Conservation (phyloP, 768 basidiomycete genomes). For the Mycena galopus region DNA sequence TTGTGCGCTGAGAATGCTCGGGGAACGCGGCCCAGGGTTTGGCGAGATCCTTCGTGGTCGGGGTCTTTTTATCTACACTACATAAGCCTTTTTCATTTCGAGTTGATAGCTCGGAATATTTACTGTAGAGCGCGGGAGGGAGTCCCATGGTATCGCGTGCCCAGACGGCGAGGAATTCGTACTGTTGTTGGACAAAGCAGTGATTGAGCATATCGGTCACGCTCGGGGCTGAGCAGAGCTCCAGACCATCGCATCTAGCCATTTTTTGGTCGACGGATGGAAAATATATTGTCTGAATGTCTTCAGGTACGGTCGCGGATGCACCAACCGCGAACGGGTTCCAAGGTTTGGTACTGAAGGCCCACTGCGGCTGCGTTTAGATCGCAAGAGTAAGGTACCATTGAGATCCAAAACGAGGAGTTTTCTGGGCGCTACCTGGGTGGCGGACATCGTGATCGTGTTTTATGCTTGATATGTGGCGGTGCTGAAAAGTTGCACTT, state of each 20-base stretch:
- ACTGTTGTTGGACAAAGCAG: constrained; percentile 62
- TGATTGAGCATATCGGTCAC: constrained; percentile 80
- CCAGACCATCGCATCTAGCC: constrained; percentile 92
- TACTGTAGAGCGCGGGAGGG: constrained; percentile 72
- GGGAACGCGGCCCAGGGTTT: constrained; percentile 70
- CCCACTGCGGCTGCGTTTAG: constrained; percentile 48
- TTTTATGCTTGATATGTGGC: not conserved
- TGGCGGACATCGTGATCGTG: not conserved
- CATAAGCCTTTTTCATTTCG: too few relatives aligned
- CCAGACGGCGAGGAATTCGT: constrained; percentile 75
- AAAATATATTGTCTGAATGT: constrained; percentile 76
- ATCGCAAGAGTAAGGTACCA: constrained; percentile 77
- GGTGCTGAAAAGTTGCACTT: not conserved
- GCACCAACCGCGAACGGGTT: constrained; percentile 46
- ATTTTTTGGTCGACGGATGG: constrained; percentile 66
- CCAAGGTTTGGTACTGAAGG: constrained; percentile 1
- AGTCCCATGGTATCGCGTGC: constrained; percentile 84
- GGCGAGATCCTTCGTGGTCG: constrained; percentile 81
- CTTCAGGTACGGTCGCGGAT: constrained; percentile 76
- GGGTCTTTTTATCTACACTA: constrained; percentile 58
- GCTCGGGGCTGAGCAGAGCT: constrained; percentile 88
- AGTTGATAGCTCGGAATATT: constrained; percentile 47
- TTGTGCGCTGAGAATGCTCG: constrained; percentile 59
- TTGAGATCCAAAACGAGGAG: constrained; percentile 83
- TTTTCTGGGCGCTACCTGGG: constrained; percentile 59